Evolutionary conservation across 2,329 filamentous ascomycete species (phyloP).

Genomic region (Didymella segeticola): DNA sequence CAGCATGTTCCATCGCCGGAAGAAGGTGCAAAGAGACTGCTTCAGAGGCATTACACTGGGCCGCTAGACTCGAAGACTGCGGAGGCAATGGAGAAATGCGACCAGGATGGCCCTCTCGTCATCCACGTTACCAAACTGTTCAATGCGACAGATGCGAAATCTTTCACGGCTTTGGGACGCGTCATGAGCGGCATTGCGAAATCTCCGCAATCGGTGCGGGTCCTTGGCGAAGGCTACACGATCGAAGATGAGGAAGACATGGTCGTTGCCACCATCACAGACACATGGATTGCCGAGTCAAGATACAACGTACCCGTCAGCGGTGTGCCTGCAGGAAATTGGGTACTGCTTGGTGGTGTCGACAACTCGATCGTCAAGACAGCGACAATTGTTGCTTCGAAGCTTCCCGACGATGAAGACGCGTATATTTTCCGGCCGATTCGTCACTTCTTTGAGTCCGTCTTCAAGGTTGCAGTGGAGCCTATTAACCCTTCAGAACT

Average conservation of each 20-base stretch:
- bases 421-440: conserved; percentile 95
- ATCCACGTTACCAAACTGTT: conserved; percentile 93
- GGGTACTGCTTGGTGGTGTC: conserved; percentile 88
- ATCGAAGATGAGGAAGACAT: conserved; percentile 98
- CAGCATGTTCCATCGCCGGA: conserved; percentile 87
- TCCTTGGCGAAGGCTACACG: conserved; percentile 94
- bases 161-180: conserved; percentile 87
- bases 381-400: conserved; percentile 83
- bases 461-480: conserved; percentile 97
- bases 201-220: conserved; percentile 81
- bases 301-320: conserved; percentile 91
- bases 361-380: conserved; percentile 99
- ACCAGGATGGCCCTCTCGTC: conserved; percentile 90
- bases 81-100: conserved; percentile 78
- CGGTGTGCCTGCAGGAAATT: conserved; percentile 91
- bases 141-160: conserved; percentile 86
- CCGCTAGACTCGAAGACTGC: conserved; percentile 83
- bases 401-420: conserved; percentile 84
- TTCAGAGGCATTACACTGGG: conserved; percentile 91
- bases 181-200: conserved; percentile 91
- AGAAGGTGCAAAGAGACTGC: conserved; percentile 75
- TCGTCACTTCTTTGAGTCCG: conserved; percentile 93
- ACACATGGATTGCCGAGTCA: conserved; percentile 90
- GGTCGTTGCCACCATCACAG: conserved; percentile 81
- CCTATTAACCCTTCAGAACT: conserved; percentile 97